Evolutionary conservation across 164 flowering plant genomes (phyloP).

Genomic region (Dillenia suffruticosa): DNA sequence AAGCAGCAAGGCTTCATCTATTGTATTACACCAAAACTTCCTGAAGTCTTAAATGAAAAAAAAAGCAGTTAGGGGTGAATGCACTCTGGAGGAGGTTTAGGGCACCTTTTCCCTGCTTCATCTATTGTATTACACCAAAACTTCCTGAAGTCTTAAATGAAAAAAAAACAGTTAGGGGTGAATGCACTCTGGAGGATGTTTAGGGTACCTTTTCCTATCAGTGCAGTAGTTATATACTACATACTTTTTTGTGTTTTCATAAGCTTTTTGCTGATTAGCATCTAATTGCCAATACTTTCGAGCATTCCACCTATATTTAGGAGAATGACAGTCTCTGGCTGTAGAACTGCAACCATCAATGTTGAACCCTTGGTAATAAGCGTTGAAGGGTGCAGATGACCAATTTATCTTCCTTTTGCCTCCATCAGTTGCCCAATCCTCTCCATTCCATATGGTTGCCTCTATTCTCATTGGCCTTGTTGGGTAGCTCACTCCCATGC

Average conservation of each 20-base stretch:
- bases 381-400: no score
- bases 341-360: background rate
- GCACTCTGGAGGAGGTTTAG: conserved; percentile 13
- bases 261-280: no score
- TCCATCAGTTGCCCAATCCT: no score
- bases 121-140: no score
- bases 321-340: conserved; percentile 11
- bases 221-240: conserved; percentile 28
- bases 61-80: background rate
- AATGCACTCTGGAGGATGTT: conserved; percentile 14
- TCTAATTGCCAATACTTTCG: no score
- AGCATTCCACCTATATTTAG: background rate
- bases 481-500: conserved; percentile 48
- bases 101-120: conserved; percentile 21
- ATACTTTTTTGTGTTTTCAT: background rate
- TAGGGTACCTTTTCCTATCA: conserved; percentile 20
- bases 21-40: no score
- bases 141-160: no score
- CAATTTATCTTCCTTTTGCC: no score
- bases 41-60: no score
- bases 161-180: background rate
- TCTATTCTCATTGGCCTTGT: background rate
- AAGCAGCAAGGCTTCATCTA: no score
- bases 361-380: no score
- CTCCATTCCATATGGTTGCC: no score